These are phyloP conservation scores for Pythium inflatum DNA, from an alignment of 352 stramenopile genomes.

Conservation along the genomic window DNA sequence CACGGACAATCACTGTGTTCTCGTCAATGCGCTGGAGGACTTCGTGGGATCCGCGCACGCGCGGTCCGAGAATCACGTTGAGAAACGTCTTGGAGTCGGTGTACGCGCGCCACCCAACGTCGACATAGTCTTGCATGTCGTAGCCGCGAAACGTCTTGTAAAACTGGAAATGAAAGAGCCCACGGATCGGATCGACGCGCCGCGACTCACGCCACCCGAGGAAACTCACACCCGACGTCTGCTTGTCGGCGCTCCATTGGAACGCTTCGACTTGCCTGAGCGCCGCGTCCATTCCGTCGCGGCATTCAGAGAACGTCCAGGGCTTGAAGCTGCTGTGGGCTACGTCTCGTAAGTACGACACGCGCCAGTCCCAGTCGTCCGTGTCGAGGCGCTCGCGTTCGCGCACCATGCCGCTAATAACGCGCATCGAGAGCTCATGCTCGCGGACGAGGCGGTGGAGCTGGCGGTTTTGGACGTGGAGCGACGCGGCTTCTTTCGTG, in stretches of 20 bases:
- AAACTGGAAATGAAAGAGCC: slow-evolving; percentile 7
- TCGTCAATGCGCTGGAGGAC: not conserved
- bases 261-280: slow-evolving; percentile 5
- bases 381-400: not conserved
- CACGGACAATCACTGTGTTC: not conserved
- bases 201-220: slow-evolving; percentile 13
- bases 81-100: not conserved
- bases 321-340: not conserved
- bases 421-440: not conserved
- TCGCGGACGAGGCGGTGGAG: not conserved
- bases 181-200: not conserved
- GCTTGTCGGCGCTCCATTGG: not conserved
- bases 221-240: slow-evolving; percentile 2
- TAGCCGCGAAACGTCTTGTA: not conserved
- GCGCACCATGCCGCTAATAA: not conserved
- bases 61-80: not conserved
- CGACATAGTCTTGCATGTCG: not conserved
- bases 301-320: not conserved
- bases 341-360: not conserved
- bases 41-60: not conserved
- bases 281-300: not conserved
- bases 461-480: not conserved
- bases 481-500: not conserved
- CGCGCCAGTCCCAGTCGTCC: not conserved
- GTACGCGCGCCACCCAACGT: not conserved